Evolutionary conservation across 805 yeast species (phyloP).

Genomic region (Tetrapisispora nanseiensis): DNA sequence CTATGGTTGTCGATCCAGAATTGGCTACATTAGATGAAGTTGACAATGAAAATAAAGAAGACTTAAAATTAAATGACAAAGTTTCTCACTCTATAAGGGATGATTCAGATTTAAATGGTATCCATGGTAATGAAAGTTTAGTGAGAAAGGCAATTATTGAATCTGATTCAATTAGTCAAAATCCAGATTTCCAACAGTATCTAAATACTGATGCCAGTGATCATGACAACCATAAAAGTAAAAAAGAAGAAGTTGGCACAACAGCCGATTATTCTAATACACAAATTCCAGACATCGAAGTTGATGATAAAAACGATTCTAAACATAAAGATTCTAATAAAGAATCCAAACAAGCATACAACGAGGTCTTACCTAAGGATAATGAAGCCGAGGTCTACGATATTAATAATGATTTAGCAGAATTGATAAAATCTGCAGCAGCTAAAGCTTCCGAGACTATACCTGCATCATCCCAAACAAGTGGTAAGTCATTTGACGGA

Average conservation of each 20-base stretch:
- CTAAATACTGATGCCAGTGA: conserved; percentile 21
- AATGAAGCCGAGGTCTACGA: conserved; percentile 9
- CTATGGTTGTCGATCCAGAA: conserved; percentile 47
- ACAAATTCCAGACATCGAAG: conserved; percentile 2
- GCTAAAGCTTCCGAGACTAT: conserved; percentile 33
- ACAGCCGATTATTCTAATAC: conserved; percentile 1
- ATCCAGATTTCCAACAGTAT: conserved; percentile 31
- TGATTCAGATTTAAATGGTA: conserved; percentile 22
- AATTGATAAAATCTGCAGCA: conserved; percentile 35
- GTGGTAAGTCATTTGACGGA: conserved; percentile 26
- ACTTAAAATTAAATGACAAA: neutral
- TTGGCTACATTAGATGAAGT: conserved; percentile 39
- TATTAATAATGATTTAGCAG: conserved; percentile 30
- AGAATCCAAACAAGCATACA: conserved; percentile 10
- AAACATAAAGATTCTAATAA: conserved; percentile 12
- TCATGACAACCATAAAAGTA: conserved; percentile 6
- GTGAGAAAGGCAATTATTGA: conserved; percentile 65
- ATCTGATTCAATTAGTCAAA: conserved; percentile 51
- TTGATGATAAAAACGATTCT: conserved; percentile 5
- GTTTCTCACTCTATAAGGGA: neutral
- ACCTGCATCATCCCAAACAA: conserved; percentile 24
- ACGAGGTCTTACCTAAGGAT: conserved; percentile 24
- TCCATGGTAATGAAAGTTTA: conserved; percentile 49
- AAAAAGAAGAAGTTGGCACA: conserved; percentile 5
- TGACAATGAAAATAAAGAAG: conserved; percentile 6